Base-by-base conservation (phyloP, 768 basidiomycete species). In the Punctularia strigosozonata region DNA sequence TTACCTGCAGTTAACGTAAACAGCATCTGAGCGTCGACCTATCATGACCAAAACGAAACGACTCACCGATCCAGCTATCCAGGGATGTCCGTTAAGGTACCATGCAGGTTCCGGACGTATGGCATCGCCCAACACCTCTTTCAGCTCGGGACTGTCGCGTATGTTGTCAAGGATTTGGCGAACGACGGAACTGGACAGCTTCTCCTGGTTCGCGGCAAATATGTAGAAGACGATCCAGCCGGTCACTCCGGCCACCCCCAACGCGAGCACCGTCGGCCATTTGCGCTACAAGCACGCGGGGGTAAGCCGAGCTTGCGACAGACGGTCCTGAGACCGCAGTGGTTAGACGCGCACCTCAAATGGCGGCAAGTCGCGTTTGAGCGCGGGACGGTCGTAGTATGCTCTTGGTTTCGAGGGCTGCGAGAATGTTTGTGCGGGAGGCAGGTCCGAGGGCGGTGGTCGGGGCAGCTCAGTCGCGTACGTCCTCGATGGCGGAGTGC, bases 1-100 rank as follows among this genome's bases (percentile, higher is more conserved):
- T 78, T 31, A 85, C 75, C 84, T 86, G 39, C 22, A n/a, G 8
- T 26, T 14, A 18, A 24, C 19, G 31, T 37, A 6, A 25, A 38
- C 31, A 33, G 5, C 14, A 31, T 21, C 12, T 18, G n/a, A 25
- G 13, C 17, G 15, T 31, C 22, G 36, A n/a, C 23, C n/a, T 18
- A 10, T 32, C 3, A 32, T n/a, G 10, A 14, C 7, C 22, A 20
- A 26, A 13, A 26, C n/a, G n/a, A 13, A 18, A 33, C 26, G 4
- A 69, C 74, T 42, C 46, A 84, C 84, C 50, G 71, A 66, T 30
- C 84, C 85, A 31, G 63, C 63, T 30, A 87, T 73, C 56, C 68
- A 68, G 5, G 84, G 82, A 48, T 83, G 75, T 1, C 84, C 83
- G 45, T 84, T 84, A 48, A 86, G 56, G 62, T 75, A 86, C 77